Evolutionary conservation across 106 monocot species (phyloP), one percentile per base, ranked within the genome.

Genomic region (Cymbidium sinense): DNA sequence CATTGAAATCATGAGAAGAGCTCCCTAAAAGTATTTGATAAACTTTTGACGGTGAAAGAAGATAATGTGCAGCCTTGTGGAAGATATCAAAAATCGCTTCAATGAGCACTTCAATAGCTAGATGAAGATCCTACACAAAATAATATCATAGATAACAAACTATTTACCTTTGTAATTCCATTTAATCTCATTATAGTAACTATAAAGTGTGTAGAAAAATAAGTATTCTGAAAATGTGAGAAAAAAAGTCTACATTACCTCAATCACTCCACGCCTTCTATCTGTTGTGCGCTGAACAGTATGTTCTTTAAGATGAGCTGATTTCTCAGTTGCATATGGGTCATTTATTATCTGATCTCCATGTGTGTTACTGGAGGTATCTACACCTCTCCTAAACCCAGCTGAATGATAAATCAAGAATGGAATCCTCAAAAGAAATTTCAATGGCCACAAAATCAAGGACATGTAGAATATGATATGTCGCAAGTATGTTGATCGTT

Each of bases 101-200:
- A 67, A 99, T 99, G 33, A 87, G 90, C 76, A 99, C 90, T 73
- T 99, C 98, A 79, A 94, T 95, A 74, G 88, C 94, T 33, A 99
- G 77, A 34, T 94, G 98, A 54, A 99, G 92, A 87, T 99, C 98
- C 96, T 98, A 87, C 9, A 72, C 43, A 36, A 65, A 20, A 81
- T 51, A 55, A 77, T 55, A 43, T 7, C 41, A 80, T 6, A 61
- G 25, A 76, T 58, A 33, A 77, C 27, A 80, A 86, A 72, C 50
- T n/a, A 72, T 28, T 39, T 70, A 17, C 64, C 17, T 19, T 34
- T 33, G 33, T 2, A 70, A 25, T 70, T 33, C 17, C 17, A 17
- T 34, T 34, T 36, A 71, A 20, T 35, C 37, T 58, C 11, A 71
- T 39, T 34, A 69, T 15, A 69, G 34, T 31, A 34, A 37, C 23